Evolutionary conservation across 441 rosid genomes (phyloP).

Genomic region (Capsella rubella): DNA sequence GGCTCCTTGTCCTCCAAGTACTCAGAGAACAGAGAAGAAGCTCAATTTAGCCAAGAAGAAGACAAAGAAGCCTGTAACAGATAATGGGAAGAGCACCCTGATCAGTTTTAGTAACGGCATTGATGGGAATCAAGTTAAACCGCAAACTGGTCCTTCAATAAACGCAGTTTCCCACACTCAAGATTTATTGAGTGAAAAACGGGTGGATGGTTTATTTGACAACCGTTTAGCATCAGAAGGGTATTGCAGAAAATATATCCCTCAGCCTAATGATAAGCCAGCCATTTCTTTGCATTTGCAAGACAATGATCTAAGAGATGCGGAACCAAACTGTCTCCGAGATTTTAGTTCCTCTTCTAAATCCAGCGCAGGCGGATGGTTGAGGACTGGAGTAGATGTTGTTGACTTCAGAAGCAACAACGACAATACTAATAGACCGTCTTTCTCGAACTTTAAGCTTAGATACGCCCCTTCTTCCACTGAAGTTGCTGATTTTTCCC

Average conservation of each 20-base stretch:
- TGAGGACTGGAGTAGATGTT: slow-evolving; percentile 45
- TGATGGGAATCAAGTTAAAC: slow-evolving; percentile 43
- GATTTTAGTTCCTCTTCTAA: slow-evolving; percentile 52
- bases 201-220: slow-evolving; percentile 52
- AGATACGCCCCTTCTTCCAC: slow-evolving; percentile 43
- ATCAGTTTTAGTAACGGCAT: slow-evolving; percentile 46
- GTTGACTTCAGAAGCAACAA: slow-evolving; percentile 48
- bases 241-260: slow-evolving; percentile 45
- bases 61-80: slow-evolving; percentile 51
- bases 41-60: slow-evolving; percentile 55
- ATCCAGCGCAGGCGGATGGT: slow-evolving; percentile 47
- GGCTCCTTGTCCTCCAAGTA: slow-evolving; percentile 46
- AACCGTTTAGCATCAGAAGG: slow-evolving; percentile 51
- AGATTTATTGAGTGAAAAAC: slow-evolving; percentile 51
- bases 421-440: slow-evolving; percentile 40
- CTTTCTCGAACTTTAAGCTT: slow-evolving; percentile 54
- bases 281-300: slow-evolving; percentile 46
- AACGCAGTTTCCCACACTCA: slow-evolving; percentile 44
- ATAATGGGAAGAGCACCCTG: slow-evolving; percentile 47
- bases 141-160: slow-evolving; percentile 42
- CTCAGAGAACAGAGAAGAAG: slow-evolving; percentile 54
- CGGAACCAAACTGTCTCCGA: slow-evolving; percentile 46
- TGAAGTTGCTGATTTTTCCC: slow-evolving; percentile 53
- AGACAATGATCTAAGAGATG: slow-evolving; percentile 50
- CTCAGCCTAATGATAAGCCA: slow-evolving; percentile 46